Conservation (phyloP, 116 monocot species). For the Zostera marina region DNA sequence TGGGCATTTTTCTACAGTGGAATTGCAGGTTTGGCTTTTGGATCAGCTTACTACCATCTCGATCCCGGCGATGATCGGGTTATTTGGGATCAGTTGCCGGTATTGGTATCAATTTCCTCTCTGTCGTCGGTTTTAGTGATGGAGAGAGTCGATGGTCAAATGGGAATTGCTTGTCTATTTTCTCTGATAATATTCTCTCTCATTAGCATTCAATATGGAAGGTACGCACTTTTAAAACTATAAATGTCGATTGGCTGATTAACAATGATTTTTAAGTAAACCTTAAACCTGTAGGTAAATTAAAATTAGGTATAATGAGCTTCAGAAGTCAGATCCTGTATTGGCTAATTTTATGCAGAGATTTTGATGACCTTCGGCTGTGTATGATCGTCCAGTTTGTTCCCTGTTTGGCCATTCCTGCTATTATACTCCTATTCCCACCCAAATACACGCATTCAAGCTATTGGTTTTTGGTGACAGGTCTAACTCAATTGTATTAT, state of each 20-base stretch:
- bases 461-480: constrained; percentile 71
- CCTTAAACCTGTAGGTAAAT: too few relatives aligned
- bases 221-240: constrained; percentile 25
- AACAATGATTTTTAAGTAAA: too few relatives aligned
- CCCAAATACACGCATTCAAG: constrained; percentile 76
- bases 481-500: constrained; percentile 19
- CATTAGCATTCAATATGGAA: constrained; percentile 52
- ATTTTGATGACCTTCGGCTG: constrained; percentile 60
- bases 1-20: constrained; percentile 73
- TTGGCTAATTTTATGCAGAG: constrained; percentile 23
- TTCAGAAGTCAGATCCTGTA: too few relatives aligned
- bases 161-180: constrained; percentile 55
- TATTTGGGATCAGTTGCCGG: constrained; percentile 70
- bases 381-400: constrained; percentile 46
- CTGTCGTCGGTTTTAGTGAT: constrained; percentile 61
- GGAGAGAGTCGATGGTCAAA: constrained; percentile 66
- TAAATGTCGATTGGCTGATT: too few relatives aligned
- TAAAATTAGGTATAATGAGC: too few relatives aligned
- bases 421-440: constrained; percentile 42
- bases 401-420: constrained; percentile 49
- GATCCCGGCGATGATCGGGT: constrained; percentile 81
- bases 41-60: constrained; percentile 86
- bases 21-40: constrained; percentile 49
- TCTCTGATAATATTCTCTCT: constrained; percentile 44
- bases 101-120: constrained; percentile 52